Base-by-base conservation (phyloP, 441 rosid species). In the Manihot esculenta region DNA sequence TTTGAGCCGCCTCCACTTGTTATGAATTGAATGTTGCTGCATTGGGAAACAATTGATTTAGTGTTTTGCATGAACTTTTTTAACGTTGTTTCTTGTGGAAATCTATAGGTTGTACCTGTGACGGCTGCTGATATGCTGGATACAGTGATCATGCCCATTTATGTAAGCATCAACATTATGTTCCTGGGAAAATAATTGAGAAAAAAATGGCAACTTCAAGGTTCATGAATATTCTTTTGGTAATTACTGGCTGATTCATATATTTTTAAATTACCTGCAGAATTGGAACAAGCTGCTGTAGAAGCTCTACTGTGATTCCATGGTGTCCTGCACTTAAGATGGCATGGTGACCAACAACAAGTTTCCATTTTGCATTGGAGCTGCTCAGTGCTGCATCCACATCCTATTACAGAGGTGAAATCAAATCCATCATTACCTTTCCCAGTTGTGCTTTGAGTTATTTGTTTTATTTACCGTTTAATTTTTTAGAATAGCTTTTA, bases 1-100 rank as follows among this genome's bases (percentile, higher is more conserved):
- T 89, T 89, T 45, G 97, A 91, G 15, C 94, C 97, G 20, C 85
- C 93, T 33, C 91, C 89, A 57, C 91, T 89, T 1, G 97, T 89
- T 8, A 91, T 68, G 75, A 57, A 91, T 41, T 85, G 88, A 13
- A 80, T 85, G 23, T 71, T 68, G 54, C 92, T 87, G 86, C 83
- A 71, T 20, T 21, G 5, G 17, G 3, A 10, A 23, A 33, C 9
- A 69, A 69, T 21, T 27, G 30, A 10, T n/a, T 53, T 13, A 35
- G n/a, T 20, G 7, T 66, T 30, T 24, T 15, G 18, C 20, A 17
- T 17, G 1, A 6, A 17, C 15, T 15, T 8, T 13, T 53, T 33
- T 33, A 26, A n/a, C 1, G 17, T 2, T 11, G 15, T 30, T 2
- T 48, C 17, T 13, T 47, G 1, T 30, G 1, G 0, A 35, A 3